Conservation (phyloP, 768 basidiomycete genomes). For the Boletus vinaceobasis region DNA sequence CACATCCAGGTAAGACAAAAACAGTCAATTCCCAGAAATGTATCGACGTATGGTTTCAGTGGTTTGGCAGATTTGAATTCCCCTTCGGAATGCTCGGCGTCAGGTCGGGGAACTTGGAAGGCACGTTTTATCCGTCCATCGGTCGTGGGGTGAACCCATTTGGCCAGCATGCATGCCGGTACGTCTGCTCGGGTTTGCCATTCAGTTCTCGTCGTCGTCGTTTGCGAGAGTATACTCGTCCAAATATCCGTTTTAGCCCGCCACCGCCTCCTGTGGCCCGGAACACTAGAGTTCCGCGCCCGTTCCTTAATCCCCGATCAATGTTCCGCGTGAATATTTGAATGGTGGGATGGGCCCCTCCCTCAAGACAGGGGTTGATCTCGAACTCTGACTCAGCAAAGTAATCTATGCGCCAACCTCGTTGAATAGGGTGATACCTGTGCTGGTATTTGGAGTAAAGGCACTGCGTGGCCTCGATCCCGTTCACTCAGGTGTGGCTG, state of each 20-base stretch:
- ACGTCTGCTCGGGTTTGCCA: background rate
- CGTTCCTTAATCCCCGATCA: too few species aligned
- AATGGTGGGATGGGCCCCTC: background rate
- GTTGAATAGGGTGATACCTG: background rate
- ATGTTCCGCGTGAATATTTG: too few species aligned
- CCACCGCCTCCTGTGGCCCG: too few species aligned
- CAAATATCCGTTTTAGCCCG: too few species aligned
- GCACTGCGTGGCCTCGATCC: background rate
- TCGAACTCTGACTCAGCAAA: background rate
- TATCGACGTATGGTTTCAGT: too few species aligned
- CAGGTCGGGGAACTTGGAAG: too few species aligned
- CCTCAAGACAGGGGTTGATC: conserved; percentile 3
- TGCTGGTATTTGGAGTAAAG: background rate
- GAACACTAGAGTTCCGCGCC: too few species aligned
- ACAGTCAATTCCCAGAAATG: background rate
- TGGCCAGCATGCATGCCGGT: background rate
- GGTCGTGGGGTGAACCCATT: too few species aligned
- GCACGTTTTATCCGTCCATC: too few species aligned
- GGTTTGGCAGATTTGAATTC: too few species aligned
- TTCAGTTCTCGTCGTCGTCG: background rate
- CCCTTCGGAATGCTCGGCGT: too few species aligned
- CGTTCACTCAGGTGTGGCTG: conserved; percentile 5
- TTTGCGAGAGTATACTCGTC: background rate
- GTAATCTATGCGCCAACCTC: background rate
- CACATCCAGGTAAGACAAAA: background rate